Percentiles rank a stretch among this genome's conserved stretches.
phyloP scores from a whole-genome alignment of 805 yeast species.

The Spathaspora sp. region DNA sequence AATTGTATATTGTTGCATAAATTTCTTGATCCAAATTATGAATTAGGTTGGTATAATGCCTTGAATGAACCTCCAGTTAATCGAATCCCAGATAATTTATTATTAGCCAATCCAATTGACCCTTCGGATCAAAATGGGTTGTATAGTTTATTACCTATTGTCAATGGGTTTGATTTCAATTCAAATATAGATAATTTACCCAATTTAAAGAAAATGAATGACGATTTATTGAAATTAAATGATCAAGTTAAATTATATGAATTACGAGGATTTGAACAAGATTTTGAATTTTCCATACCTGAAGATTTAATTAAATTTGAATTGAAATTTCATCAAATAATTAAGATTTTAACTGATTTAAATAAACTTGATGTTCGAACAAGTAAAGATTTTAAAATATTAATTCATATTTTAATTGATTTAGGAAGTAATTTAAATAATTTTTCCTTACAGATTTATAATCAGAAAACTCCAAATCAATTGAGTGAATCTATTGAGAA shows the following conservation, averaged over 20 bases:
- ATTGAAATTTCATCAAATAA: constrained; percentile 26
- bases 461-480: constrained; percentile 15
- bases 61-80: constrained; percentile 45
- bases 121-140: constrained; percentile 55
- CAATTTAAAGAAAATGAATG: constrained; percentile 29
- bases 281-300: constrained; percentile 22
- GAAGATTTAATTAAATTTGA: constrained; percentile 29
- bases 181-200: constrained; percentile 27
- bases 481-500: constrained; percentile 40
- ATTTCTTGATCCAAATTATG: constrained; percentile 50
- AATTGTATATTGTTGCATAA: constrained; percentile 38
- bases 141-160: constrained; percentile 44
- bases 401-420: constrained; percentile 42
- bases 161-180: constrained; percentile 34
- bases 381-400: constrained; percentile 34
- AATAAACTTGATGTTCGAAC: constrained; percentile 36
- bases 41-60: constrained; percentile 48
- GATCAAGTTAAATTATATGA: constrained; percentile 30
- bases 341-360: constrained; percentile 29
- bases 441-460: constrained; percentile 44
- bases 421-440: constrained; percentile 57
- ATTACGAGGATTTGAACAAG: constrained; percentile 10
- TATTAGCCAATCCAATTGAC: constrained; percentile 47
- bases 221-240: constrained; percentile 28
- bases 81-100: constrained; percentile 43